These are phyloP conservation scores for Penicillium crustosum DNA, from an alignment of 2,329 filamentous ascomycete genomes.

Conservation along the genomic window DNA sequence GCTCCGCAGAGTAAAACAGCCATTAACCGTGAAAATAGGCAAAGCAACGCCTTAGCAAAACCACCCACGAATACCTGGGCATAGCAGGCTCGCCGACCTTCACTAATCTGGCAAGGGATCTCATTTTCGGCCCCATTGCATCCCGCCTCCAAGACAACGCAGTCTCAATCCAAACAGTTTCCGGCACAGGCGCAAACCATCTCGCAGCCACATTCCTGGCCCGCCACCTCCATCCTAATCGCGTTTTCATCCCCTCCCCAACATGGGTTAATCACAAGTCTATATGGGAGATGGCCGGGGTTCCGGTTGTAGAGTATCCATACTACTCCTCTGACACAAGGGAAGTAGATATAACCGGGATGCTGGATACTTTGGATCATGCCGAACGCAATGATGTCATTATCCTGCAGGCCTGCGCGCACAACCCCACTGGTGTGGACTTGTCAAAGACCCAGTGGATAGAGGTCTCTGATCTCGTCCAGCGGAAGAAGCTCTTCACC, in stretches of 20 bases:
- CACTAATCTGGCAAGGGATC: background rate
- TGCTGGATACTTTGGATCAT: slow-evolving; percentile 37
- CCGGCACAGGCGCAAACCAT: background rate
- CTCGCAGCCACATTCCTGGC: background rate
- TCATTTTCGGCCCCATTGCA: background rate
- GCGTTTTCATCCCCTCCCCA: background rate
- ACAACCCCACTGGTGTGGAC: slow-evolving; percentile 94
- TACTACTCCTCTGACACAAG: background rate
- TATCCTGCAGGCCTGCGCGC: slow-evolving; percentile 85
- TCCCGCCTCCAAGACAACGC: background rate
- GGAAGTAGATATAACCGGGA: background rate
- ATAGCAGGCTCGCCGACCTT: background rate
- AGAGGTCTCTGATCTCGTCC: slow-evolving; percentile 70
- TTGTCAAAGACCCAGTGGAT: slow-evolving; percentile 70
- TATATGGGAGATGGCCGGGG: background rate
- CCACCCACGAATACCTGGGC: background rate
- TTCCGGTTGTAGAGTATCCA: background rate
- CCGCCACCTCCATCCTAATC: background rate
- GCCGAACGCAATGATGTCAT: slow-evolving; percentile 77
- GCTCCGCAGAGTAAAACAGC: background rate
- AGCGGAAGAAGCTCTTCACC: slow-evolving; percentile 74
- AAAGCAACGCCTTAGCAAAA: background rate
- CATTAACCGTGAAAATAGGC: background rate
- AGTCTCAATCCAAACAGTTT: background rate
- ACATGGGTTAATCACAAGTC: background rate